Percentiles rank a stretch among this genome's conserved stretches.
Conservation (phyloP, 345 rosid species). For the Litchi chinensis region DNA sequence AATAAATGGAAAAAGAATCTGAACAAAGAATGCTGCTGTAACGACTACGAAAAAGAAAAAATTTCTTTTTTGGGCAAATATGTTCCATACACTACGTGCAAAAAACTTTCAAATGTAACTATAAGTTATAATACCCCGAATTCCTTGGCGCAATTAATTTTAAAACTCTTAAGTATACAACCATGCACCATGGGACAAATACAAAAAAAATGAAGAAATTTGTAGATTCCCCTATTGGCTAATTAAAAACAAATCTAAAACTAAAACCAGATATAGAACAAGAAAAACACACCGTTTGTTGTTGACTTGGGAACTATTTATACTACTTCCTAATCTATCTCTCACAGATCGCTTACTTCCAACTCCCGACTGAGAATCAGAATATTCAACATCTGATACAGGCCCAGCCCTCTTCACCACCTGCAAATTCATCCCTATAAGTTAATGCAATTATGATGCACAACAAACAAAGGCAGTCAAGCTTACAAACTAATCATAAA, state of each 20-base stretch:
- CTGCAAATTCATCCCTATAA: slow-evolving; percentile 38
- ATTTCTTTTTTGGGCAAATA: neutral
- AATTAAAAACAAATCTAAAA: neutral
- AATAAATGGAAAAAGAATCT: neutral
- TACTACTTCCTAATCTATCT: slow-evolving; percentile 74
- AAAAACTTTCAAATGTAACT: neutral
- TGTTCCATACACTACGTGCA: neutral
- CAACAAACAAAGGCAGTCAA: neutral
- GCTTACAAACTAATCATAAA: neutral
- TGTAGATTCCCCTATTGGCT: neutral
- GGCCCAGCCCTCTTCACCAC: slow-evolving; percentile 73
- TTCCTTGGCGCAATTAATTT: neutral
- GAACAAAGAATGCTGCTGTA: neutral
- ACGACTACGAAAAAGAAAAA: neutral
- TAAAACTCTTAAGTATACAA: neutral
- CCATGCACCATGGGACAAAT: neutral
- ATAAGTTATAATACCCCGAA: neutral
- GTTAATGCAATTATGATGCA: slow-evolving; percentile 1
- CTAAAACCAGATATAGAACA: neutral
- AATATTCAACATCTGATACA: slow-evolving; percentile 37
- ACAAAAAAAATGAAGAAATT: neutral
- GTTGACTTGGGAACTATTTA: slow-evolving; percentile 46
- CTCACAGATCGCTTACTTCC: slow-evolving; percentile 82
- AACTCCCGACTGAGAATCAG: slow-evolving; percentile 39
- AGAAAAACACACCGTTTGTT: slow-evolving; percentile 59